Conservation (phyloP, 208 protist species). For the Porcisia hertigi region DNA sequence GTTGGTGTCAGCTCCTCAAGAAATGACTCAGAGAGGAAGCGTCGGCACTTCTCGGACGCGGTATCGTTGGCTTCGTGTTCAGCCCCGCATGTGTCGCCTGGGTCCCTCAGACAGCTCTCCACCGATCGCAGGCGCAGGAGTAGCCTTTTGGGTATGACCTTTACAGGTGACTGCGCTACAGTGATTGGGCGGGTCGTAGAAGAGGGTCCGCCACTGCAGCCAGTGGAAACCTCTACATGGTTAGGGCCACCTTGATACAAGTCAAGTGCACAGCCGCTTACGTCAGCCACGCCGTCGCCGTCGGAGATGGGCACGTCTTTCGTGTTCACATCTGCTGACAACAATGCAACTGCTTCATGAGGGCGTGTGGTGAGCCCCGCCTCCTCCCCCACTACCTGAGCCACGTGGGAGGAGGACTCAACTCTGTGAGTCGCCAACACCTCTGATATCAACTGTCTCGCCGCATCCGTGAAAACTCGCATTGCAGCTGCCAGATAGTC, state of each 20-base stretch:
- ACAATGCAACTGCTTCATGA: not conserved
- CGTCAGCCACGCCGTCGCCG: not conserved
- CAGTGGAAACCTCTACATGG: not conserved
- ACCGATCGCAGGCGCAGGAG: not conserved
- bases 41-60: not conserved
- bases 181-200: not conserved
- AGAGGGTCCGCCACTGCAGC: not conserved
- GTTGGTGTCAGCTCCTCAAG: not conserved
- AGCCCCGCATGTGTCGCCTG: not conserved
- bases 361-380: not conserved
- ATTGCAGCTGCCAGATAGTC: conserved; percentile 4
- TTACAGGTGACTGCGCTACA: not conserved
- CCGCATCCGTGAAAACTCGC: conserved; percentile 5
- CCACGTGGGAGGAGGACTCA: not conserved
- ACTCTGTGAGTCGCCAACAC: not conserved
- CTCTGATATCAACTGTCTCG: not conserved
- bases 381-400: not conserved
- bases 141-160: not conserved
- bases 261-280: conserved; percentile 1
- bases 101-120: not conserved
- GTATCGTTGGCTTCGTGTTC: not conserved
- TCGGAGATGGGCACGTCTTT: too few relatives aligned
- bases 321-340: not conserved
- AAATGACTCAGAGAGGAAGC: not conserved
- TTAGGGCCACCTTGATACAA: not conserved